phyloP scores from a whole-genome alignment of 805 yeast genomes.

The Starmerella davenportii region DNA sequence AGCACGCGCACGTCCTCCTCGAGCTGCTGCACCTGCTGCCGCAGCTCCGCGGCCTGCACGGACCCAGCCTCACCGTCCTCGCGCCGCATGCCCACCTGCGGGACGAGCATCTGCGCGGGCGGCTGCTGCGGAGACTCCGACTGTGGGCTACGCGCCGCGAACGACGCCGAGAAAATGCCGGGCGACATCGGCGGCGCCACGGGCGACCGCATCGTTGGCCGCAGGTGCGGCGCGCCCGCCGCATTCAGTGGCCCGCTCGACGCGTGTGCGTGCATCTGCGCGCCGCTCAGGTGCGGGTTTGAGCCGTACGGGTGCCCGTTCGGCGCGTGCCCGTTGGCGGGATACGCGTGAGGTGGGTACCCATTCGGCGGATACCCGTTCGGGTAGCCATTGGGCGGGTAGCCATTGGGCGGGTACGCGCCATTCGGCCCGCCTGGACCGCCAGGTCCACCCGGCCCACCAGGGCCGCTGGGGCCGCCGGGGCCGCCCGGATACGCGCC shows the following conservation, averaged over 20 bases:
- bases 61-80: neutral
- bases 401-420: neutral
- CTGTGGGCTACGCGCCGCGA: neutral
- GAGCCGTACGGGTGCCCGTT: neutral
- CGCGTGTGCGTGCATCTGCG: neutral
- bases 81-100: neutral
- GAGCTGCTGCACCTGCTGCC: conserved; percentile 14
- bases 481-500: neutral
- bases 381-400: neutral
- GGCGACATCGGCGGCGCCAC: neutral
- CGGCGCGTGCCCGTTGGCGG: neutral
- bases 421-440: neutral
- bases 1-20: conserved; percentile 23
- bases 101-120: neutral
- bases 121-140: neutral
- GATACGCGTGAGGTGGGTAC: neutral
- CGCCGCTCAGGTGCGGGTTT: neutral
- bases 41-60: conserved; percentile 1
- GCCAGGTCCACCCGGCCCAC: neutral
- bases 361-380: neutral
- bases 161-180: neutral
- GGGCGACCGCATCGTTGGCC: neutral
- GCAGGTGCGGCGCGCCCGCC: neutral
- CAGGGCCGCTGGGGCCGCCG: neutral
- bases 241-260: no score